phyloP scores from a whole-genome alignment of 2,329 filamentous ascomycete genomes.

The Tricladium varicosporioides region DNA sequence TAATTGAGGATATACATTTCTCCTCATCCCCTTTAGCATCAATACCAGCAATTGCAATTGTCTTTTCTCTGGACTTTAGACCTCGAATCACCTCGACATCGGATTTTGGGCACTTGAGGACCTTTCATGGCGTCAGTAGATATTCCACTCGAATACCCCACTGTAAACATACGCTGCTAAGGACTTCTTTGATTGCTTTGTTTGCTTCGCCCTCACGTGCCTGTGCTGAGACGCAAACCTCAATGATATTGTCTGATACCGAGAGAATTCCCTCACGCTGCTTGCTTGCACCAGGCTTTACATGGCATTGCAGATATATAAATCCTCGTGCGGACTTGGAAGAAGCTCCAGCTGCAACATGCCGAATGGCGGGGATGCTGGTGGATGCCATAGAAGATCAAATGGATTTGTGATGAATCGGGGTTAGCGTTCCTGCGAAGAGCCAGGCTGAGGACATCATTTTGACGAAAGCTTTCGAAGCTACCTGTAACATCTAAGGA shows the following conservation, averaged over 20 bases:
- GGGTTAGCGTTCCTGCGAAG: neutral
- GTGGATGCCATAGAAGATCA: conserved; percentile 17
- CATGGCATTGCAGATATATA: conserved; percentile 62
- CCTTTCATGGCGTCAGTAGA: conserved; percentile 36
- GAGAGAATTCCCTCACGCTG: conserved; percentile 58
- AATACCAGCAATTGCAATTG: conserved; percentile 39
- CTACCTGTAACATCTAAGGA: neutral
- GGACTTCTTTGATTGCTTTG: conserved; percentile 59
- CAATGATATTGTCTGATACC: conserved; percentile 55
- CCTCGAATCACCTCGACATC: conserved; percentile 62
- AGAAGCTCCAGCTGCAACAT: conserved; percentile 42
- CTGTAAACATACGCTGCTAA: conserved; percentile 52
- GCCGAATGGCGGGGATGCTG: conserved; percentile 39
- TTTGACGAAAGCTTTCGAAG: neutral
- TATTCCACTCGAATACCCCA: neutral
- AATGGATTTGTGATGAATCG: neutral
- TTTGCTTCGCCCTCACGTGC: conserved; percentile 69
- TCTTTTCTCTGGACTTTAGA: conserved; percentile 64
- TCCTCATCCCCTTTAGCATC: conserved; percentile 36
- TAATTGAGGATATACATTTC: conserved; percentile 27
- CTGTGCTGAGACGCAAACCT: conserved; percentile 64
- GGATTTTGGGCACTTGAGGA: conserved; percentile 61
- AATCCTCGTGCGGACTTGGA: conserved; percentile 45
- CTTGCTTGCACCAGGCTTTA: conserved; percentile 64
- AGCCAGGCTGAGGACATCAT: neutral